Base-by-base conservation (phyloP, 495 filamentous ascomycete species). In the Aspergillus nanangensis region DNA sequence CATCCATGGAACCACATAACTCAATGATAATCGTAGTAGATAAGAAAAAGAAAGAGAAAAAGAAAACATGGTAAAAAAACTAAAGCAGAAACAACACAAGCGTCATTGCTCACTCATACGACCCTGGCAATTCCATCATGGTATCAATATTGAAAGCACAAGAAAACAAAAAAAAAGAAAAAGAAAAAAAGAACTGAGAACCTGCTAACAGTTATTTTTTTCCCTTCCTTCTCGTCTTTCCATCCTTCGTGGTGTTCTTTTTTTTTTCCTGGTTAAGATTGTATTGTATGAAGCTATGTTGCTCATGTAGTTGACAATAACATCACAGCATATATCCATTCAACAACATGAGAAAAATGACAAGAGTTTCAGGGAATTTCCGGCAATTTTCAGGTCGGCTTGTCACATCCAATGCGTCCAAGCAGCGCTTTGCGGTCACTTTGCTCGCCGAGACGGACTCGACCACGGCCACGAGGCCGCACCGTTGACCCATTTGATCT, bases 351-450 rank as follows among this genome's bases (percentile, higher is more conserved):
- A 35, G 41, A 35, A 53, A 40, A 48, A 47, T 13, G 39, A 42
- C 47, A 37, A 37, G 9, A n/a, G n/a, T n/a, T 33, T 23, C 15
- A 17, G 19, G 31, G 31, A 5, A 29, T 29, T 29, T 11, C 25
- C 7, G 25, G 23, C 41, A 47, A 36, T 32, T 59, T n/a, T n/a
- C n/a, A 71, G 13, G 67, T 69, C 18, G 70, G 67, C 53, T 87
- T 87, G 61, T 88, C 84, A 59, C 84, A 88, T 41, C 84, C 84
- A 52, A 88, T 88, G 25, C 84, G 69, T 20, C 82, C 83, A 23
- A 88, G 67, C 42, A 88, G 66, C 55, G 86, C 84, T 65, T 87
- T 87, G 35, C 81, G 75, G 51, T 87, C 84, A 52, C 81, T 86
- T 59, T 85, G 83, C 32, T 83, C 80, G 7, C 78, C 75, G 44